Conservation (phyloP, 140 eudicot genomes). For the Senecio squalidus region DNA sequence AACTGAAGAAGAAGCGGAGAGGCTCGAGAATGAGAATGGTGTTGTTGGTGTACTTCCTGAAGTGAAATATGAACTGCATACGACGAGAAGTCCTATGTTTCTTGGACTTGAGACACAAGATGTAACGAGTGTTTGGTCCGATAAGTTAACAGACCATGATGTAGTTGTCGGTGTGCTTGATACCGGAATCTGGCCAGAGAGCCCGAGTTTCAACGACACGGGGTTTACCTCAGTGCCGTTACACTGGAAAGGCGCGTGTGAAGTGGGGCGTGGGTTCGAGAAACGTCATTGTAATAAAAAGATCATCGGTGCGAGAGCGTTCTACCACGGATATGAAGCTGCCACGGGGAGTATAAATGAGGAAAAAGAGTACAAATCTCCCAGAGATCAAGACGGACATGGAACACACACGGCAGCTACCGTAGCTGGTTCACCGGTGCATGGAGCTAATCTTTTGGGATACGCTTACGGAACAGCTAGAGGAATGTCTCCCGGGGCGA, state of each 20-base stretch:
- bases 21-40: constrained; percentile 34
- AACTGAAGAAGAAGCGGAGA: constrained; percentile 52
- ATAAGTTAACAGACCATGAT: constrained; percentile 38
- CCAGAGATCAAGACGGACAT: constrained; percentile 94
- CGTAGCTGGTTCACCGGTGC: constrained; percentile 74
- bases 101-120: constrained; percentile 63
- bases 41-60: constrained; percentile 71
- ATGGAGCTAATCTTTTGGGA: constrained; percentile 80
- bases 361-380: constrained; percentile 64
- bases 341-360: constrained; percentile 75
- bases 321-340: constrained; percentile 84
- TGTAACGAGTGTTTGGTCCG: constrained; percentile 33
- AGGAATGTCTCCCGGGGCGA: constrained; percentile 84
- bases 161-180: constrained; percentile 90
- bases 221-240: constrained; percentile 48
- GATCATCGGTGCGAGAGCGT: constrained; percentile 75
- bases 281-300: constrained; percentile 61
- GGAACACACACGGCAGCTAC: constrained; percentile 98
- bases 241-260: constrained; percentile 77
- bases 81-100: constrained; percentile 81
- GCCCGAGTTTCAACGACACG: constrained; percentile 78
- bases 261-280: constrained; percentile 64
- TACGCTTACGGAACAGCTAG: constrained; percentile 85
- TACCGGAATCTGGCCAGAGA: constrained; percentile 96
- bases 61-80: constrained; percentile 59